Evolutionary conservation across 1,139 yeast species (phyloP), one percentile per base, ranked within the genome.

Genomic region (Scheffersomyces parashehatae): DNA sequence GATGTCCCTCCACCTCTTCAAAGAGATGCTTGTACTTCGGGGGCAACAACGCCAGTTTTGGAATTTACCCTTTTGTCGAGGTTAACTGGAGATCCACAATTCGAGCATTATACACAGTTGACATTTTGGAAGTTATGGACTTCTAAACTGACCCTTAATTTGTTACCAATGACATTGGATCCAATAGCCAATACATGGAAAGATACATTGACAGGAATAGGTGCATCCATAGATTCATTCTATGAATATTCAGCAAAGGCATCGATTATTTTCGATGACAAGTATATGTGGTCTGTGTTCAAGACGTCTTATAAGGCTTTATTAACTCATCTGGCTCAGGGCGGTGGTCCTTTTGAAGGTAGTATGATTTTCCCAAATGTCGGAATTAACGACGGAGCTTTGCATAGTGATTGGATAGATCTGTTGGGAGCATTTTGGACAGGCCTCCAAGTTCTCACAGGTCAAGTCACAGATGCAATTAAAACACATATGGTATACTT

Each of bases 211-310:
- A 79, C 93, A 0, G 97, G 97, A 0, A 75, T 88, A 8, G 98
- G 98, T 0, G 97, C 98, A 0, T 86, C 96, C 2, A 80, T 88
- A n/a, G 98, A 91, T 64, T 89, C 97, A 0, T 88, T 88, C 56
- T 91, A 86, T 60, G 98, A 91, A 58, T 88, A 91, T 60, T 88
- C 96, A 0, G 73, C 88, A 32, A 91, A 91, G 58, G 82, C 83
- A 24, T 71, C 91, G 3, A 78, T 90, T 10, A 57, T 91, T 8
- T 89, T 90, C 49, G 73, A 86, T 53, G 96, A 90, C 58, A 70
- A 73, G 12, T 68, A 74, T 30, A 72, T 87, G 60, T 72, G 77
- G 64, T 58, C 70, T 0, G 81, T 88, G 0, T 91, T 91, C 78
- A 64, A 73, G 29, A 62, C 67, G 3, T 73, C 87, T 0, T 85